Percentiles rank a stretch among this genome's conserved stretches.
Conservation (phyloP, 148 eudicot genomes). For the Drosera capensis region DNA sequence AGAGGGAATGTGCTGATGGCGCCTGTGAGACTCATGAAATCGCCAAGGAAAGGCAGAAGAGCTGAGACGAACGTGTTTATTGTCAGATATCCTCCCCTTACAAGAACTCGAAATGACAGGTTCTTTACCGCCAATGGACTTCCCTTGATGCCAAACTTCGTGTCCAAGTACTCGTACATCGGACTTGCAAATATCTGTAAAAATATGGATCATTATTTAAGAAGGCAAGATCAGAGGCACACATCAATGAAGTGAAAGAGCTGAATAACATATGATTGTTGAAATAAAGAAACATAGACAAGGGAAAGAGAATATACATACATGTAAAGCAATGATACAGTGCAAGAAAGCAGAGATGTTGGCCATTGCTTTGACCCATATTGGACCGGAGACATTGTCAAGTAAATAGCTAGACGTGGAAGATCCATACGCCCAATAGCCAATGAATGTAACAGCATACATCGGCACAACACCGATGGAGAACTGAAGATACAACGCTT, state of each 20-base stretch:
- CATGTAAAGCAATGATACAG: conserved; percentile 75
- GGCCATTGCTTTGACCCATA: conserved; percentile 64
- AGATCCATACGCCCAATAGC: conserved; percentile 95
- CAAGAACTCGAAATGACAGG: conserved; percentile 4
- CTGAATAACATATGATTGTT: not conserved
- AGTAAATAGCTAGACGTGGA: conserved; percentile 48
- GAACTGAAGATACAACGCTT: conserved; percentile 89
- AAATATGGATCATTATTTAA: no score
- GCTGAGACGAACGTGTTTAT: conserved; percentile 3
- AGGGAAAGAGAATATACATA: conserved; percentile 11
- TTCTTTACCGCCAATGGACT: not conserved
- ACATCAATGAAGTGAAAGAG: not conserved
- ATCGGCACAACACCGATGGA: conserved; percentile 64
- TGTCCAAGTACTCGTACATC: conserved; percentile 4
- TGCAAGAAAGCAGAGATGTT: conserved; percentile 66
- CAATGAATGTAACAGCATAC: conserved; percentile 64
- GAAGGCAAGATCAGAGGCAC: no score
- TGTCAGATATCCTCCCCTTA: conserved; percentile 11
- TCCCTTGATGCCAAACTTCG: not conserved
- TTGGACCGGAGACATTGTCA: conserved; percentile 57
- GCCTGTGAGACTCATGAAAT: conserved; percentile 4
- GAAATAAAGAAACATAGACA: not conserved
- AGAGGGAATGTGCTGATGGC: conserved; percentile 2
- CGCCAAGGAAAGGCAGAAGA: not conserved
- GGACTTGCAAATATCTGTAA: conserved; percentile 5